Base-by-base conservation (phyloP, 805 yeast genomes). In the Yarrowia sp. region DNA sequence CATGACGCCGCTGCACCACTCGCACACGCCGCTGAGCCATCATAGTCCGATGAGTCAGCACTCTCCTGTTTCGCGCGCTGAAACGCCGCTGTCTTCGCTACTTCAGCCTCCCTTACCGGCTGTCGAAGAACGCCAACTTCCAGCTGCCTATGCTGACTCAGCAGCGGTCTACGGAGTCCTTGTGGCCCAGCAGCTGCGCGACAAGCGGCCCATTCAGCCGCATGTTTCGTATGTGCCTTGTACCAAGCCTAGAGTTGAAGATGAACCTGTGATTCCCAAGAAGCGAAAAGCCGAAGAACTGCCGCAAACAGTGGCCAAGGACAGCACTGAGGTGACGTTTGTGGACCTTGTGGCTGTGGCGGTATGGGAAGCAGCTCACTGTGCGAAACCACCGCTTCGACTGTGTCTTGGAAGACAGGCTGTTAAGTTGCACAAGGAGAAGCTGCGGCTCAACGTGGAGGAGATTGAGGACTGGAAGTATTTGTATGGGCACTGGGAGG, bases 401-500 rank as follows among this genome's bases (percentile, higher is more conserved):
- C 61, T 72, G 25, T 64, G 68, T 44, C 55, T 66, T 4, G 72
- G 73, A 7, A 33, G 68, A n/a, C 68, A 69, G 38, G 70, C 73
- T 10, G 65, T 66, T 8, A 65, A 65, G 24, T 65, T 64, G 16
- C 64, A 68, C 61, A 66, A 66, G n/a, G 71, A 71, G 51, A 67
- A 70, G 65, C 62, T 73, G 60, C 63, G 76, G 31, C 64, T 67
- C 41, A 64, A 58, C 22, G 68, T 69, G 16, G 76, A 73, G 64
- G 76, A 73, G 60, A 68, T 72, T n/a, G 76, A 73, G 63, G 76
- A 73, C 51, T 73, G 76, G 76, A 72, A 70, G 68, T 72, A 67
- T 65, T 42, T 73, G 44, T 71, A 62, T 64, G 71, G 66, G 33
- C 64, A 19, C 38, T 38, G 33, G 33, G 61, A 55, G 16, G 46